These are phyloP conservation scores for Sphagnum contortum DNA, from an alignment of 225 moss, liverwort and hornwort species.

Conservation along the genomic window DNA sequence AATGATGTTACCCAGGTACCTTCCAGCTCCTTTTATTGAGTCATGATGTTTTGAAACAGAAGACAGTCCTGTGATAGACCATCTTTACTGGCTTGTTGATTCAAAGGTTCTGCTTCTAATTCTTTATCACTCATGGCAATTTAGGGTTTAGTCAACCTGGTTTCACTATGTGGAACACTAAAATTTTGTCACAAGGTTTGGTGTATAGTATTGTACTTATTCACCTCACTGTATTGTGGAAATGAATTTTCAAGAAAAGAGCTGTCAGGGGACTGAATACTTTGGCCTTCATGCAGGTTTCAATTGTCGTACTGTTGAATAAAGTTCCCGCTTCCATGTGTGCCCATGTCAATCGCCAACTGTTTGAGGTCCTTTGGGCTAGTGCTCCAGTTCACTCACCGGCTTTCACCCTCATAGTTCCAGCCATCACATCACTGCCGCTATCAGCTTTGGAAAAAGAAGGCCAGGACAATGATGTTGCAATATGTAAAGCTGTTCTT, in stretches of 20 bases:
- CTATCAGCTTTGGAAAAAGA: slow-evolving; percentile 22
- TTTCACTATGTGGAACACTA: too few species aligned
- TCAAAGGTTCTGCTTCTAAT: neutral
- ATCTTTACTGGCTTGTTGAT: neutral
- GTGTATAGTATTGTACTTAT: too few species aligned
- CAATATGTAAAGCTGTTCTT: slow-evolving; percentile 20
- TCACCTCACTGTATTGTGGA: neutral
- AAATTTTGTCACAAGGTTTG: neutral
- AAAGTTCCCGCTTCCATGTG: slow-evolving; percentile 26
- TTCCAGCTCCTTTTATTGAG: too few species aligned
- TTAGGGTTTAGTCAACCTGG: neutral
- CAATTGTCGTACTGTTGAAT: slow-evolving; percentile 33
- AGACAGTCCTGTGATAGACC: neutral
- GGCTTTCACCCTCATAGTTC: slow-evolving; percentile 32
- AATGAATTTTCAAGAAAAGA: neutral
- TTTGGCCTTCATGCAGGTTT: slow-evolving; percentile 25
- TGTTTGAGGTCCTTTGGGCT: slow-evolving; percentile 36
- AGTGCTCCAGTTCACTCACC: slow-evolving; percentile 40
- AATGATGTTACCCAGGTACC: slow-evolving; percentile 25
- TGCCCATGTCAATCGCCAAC: slow-evolving; percentile 24
- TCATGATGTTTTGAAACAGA: neutral
- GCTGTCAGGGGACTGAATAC: neutral
- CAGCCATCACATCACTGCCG: slow-evolving; percentile 26
- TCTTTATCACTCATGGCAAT: neutral
- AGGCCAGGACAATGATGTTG: slow-evolving; percentile 5